Conservation (phyloP, 768 basidiomycete genomes). For the Lentinula detonsa region DNA sequence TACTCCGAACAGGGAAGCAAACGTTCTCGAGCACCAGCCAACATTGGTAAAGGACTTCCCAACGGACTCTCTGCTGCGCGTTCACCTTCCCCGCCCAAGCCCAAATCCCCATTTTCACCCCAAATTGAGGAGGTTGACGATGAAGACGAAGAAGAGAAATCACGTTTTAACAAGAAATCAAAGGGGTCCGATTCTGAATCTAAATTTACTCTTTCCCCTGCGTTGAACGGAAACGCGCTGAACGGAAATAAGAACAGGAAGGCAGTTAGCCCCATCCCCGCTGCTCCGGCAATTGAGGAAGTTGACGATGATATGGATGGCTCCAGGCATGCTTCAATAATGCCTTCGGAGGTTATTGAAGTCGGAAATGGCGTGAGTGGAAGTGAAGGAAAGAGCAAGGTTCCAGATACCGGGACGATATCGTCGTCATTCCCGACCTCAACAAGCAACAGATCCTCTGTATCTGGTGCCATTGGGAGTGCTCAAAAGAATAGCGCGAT, state of each 20-base stretch:
- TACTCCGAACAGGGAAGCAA: constrained; percentile 57
- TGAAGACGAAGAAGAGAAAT: constrained; percentile 30
- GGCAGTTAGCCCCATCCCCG: constrained; percentile 1
- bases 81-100: constrained; percentile 6
- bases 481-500: constrained; percentile 43
- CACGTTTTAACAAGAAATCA: constrained; percentile 44
- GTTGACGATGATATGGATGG: constrained; percentile 19
- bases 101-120: constrained; percentile 3
- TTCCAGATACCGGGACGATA: constrained; percentile 11
- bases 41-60: constrained; percentile 33
- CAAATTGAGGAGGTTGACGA: constrained; percentile 30
- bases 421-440: background rate
- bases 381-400: constrained; percentile 8
- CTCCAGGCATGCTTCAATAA: background rate
- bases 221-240: background rate
- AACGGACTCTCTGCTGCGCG: constrained; percentile 10
- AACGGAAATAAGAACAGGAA: constrained; percentile 3
- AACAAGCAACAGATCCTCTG: constrained; percentile 7
- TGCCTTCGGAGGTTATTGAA: constrained; percentile 27
- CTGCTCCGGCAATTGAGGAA: constrained; percentile 21
- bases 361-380: background rate
- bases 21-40: constrained; percentile 65
- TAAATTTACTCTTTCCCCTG: background rate
- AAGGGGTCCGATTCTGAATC: constrained; percentile 15
- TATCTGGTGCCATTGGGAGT: constrained; percentile 14